Evolutionary conservation across 495 filamentous ascomycete species (phyloP), one percentile per base, ranked within the genome.

Genomic region (Lindgomyces ingoldianus): DNA sequence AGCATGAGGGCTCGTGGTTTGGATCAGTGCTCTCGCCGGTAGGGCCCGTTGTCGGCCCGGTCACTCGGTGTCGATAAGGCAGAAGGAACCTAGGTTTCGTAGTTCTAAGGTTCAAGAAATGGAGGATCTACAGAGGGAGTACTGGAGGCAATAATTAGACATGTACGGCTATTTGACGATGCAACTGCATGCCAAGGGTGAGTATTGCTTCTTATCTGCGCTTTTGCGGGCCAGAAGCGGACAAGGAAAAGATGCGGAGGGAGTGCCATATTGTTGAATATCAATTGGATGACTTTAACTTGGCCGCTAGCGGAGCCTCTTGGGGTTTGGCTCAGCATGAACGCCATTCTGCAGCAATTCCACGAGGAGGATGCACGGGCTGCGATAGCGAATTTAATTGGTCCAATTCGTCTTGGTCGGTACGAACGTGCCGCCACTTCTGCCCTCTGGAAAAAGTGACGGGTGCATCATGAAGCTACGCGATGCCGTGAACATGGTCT

Each of bases 321-420:
- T 64, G 61, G 61, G 42, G 3, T 50, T 51, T 11, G 58, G 58
- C 47, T 56, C 36, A 64, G 61, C 42, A 39, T 21, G 4, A 51
- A 57, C 61, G 61, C 61, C 61, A 57, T 25, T n/a, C 29, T 14
- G 51, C 3, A 16, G 53, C 10, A 49, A 57, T 21, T 42, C 61
- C 51, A 64, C 41, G 61, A 57, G 29, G 39, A 42, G 22, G 41
- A 33, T 18, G 61, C 61, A 64, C 61, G 61, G 52, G 61, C 29
- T 51, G n/a, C 1, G 44, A 18, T 9, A 3, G 53, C 12, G 44
- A 2, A 10, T 33, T 12, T 57, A 42, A 64, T 64, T 64, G 61
- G 61, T 19, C 45, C 18, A n/a, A 8, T 50, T 9, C 19, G 12
- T 30, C 27, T 48, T 53, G n/a, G 9, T 42, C 48, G 11, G 18